Base-by-base conservation (phyloP, 352 stramenopile genomes). In the Globisporangium radiosum region DNA sequence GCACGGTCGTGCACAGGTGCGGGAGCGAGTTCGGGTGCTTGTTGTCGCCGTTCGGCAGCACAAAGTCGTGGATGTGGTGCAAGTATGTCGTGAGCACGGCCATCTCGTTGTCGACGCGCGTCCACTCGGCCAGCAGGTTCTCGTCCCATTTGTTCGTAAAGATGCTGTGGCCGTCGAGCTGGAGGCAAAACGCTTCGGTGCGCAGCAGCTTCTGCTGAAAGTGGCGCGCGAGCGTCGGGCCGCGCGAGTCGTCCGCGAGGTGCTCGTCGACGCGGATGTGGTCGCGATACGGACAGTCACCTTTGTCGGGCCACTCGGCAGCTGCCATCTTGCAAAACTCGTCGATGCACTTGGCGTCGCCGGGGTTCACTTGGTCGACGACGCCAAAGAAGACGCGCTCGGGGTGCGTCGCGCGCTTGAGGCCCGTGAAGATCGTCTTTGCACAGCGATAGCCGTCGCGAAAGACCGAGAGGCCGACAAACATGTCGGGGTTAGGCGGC, bases 101-200 rank as follows among this genome's bases (percentile, higher is more conserved):
- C 85, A 92, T 94, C 43, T 94, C 85, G 60, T 94, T 94, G 58
- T 78, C 65, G 9, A 90, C 65, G 9, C 75, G 73, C 57, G 68
- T 85, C 85, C 82, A 94, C 37, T 94, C 82, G 38, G 69, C 66
- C 39, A 94, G 19, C 2, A 94, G 36, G 52, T 88, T 78, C 19
- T 85, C 68, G 57, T 94, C 85, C 85, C 85, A 94, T 7, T 75
- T 62, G 65, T 92, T 92, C 25, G 85, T 92, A 56, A 94, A 94
- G 64, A 94, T 88, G 45, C 77, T 90, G 70, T 94, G 85, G 5
- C 81, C 81, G 42, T 94, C 85, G 5, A 94, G 69, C 58, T 92
- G 82, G 36, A 94, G 76, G 66, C 85, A 94, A 49, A 94, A 94
- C 58, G 92, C 85, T 47, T 94, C 78, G 47, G 87, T 55, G 39